Evolutionary conservation across 2,329 filamentous ascomycete genomes (phyloP).

Genomic region (Monilinia fructicola): DNA sequence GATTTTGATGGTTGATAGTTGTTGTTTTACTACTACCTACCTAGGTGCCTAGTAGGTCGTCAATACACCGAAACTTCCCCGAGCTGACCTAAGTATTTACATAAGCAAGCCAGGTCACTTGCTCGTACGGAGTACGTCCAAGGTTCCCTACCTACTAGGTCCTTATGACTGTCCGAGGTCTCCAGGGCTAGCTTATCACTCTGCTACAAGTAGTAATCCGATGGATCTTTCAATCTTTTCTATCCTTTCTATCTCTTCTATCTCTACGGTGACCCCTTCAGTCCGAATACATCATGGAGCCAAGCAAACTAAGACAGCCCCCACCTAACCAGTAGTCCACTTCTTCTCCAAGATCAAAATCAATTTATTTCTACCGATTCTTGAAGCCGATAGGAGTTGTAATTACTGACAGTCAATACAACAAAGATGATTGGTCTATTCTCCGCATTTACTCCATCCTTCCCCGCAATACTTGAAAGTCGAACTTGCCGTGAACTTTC

Average conservation of each 20-base stretch:
- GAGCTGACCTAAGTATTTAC: not conserved
- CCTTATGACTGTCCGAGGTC: too few species aligned
- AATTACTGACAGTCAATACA: conserved; percentile 10
- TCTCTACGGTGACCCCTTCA: not conserved
- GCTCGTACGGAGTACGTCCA: not conserved
- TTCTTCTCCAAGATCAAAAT: conserved; percentile 3
- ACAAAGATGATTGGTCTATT: conserved; percentile 4
- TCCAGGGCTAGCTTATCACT: too few species aligned
- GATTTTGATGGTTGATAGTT: not conserved
- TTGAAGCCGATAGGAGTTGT: conserved; percentile 22
- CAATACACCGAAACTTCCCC: conserved; percentile 1
- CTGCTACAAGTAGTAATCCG: too few species aligned
- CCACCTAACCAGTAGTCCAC: not conserved
- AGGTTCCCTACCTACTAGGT: too few species aligned
- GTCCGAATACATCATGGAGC: not conserved
- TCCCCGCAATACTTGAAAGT: conserved; percentile 17
- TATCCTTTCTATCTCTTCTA: not conserved
- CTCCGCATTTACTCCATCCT: not conserved
- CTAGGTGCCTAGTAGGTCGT: not conserved
- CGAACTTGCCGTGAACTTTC: conserved; percentile 20
- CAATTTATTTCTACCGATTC: conserved; percentile 22
- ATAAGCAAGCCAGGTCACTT: too few species aligned
- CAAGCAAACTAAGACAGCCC: not conserved
- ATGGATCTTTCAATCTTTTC: too few species aligned
- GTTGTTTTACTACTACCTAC: too few species aligned